Conservation (phyloP, 2,329 filamentous ascomycete genomes). For the Scedosporium boydii region DNA sequence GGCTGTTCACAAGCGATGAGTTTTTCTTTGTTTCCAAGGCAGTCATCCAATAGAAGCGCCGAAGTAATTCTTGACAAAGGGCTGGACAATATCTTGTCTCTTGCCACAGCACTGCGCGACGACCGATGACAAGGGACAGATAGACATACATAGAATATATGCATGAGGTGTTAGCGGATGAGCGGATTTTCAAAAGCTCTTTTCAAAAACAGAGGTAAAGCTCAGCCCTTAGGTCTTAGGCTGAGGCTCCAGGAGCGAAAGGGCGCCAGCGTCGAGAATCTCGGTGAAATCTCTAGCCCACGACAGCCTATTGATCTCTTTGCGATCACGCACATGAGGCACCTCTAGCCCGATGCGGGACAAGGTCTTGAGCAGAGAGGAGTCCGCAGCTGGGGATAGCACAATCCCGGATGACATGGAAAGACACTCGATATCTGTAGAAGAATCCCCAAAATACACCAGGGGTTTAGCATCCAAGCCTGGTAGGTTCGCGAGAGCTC, state of each 20-base stretch:
- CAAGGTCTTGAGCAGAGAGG: conserved; percentile 24
- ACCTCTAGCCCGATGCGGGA: conserved; percentile 26
- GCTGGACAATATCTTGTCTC: too few relatives aligned
- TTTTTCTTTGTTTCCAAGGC: too few relatives aligned
- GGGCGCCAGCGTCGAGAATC: conserved; percentile 15
- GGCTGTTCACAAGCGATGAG: too few relatives aligned
- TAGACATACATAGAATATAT: too few relatives aligned
- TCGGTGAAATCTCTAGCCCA: conserved; percentile 37
- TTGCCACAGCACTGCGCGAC: neutral
- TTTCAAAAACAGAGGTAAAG: neutral
- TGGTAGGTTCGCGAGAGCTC: conserved; percentile 22
- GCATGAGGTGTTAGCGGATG: too few relatives aligned
- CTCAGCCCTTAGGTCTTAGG: neutral
- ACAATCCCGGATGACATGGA: conserved; percentile 34
- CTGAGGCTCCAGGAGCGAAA: neutral
- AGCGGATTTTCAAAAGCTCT: neutral
- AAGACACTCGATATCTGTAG: conserved; percentile 46
- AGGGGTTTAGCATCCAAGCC: conserved; percentile 12
- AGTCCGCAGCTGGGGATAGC: conserved; percentile 17
- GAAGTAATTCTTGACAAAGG: too few relatives aligned
- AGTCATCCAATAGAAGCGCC: too few relatives aligned
- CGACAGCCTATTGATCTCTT: conserved; percentile 14
- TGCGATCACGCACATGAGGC: conserved; percentile 22
- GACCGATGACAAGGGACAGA: neutral
- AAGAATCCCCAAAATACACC: conserved; percentile 51